Conservation (phyloP, 768 basidiomycete genomes). For the Mrakia gelida region DNA sequence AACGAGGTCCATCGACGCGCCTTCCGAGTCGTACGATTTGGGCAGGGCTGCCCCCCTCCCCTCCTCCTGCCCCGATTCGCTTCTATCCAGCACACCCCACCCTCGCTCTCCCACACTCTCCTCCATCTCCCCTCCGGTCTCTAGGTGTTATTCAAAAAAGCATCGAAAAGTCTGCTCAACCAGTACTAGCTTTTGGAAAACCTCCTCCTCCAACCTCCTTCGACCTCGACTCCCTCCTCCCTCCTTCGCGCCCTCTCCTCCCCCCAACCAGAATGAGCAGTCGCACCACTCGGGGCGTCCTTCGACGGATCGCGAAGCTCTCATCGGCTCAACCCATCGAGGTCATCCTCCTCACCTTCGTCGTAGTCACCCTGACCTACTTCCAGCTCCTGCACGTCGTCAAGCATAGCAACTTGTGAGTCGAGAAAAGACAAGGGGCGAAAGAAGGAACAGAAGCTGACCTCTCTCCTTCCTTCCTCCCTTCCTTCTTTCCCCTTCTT, state of each 20-base stretch:
- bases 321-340: conserved; percentile 53
- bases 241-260: conserved; percentile 36
- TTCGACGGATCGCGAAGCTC: conserved; percentile 39
- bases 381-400: conserved; percentile 88
- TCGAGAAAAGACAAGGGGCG: conserved; percentile 9
- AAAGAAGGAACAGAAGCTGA: background rate
- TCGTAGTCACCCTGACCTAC: conserved; percentile 86
- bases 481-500: conserved; percentile 35
- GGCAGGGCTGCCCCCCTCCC: too few species aligned
- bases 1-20: too few species aligned
- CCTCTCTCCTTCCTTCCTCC: background rate
- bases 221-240: conserved; percentile 37
- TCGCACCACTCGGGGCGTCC: conserved; percentile 32
- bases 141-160: background rate
- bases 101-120: conserved; percentile 16
- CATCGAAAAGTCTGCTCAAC: conserved; percentile 18
- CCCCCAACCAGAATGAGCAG: conserved; percentile 32
- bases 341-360: conserved; percentile 82
- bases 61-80: conserved; percentile 16
- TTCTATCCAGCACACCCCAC: conserved; percentile 33
- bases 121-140: conserved; percentile 10
- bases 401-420: conserved; percentile 65
- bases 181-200: conserved; percentile 25
- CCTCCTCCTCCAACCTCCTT: background rate
- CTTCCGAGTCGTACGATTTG: conserved; percentile 24